These are phyloP conservation scores for Boletus speciosus DNA, from an alignment of 768 basidiomycete species.

Conservation along the genomic window DNA sequence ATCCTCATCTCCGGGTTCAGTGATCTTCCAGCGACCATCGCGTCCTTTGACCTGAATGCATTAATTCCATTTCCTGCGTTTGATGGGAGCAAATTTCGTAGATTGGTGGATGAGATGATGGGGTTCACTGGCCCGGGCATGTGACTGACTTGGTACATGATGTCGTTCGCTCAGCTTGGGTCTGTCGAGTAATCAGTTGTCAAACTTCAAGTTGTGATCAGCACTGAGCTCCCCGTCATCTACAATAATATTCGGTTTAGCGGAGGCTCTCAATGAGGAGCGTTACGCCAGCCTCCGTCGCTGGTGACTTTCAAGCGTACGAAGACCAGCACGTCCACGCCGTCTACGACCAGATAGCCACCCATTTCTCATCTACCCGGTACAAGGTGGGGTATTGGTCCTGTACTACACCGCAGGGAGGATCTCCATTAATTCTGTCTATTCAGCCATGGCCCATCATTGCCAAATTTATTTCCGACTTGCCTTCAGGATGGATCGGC, in stretches of 20 bases:
- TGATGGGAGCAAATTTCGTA: conserved; percentile 62
- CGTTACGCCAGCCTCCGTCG: conserved; percentile 41
- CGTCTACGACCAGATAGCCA: conserved; percentile 81
- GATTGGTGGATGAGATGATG: conserved; percentile 74
- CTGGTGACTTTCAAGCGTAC: conserved; percentile 53
- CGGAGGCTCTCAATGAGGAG: conserved; percentile 15
- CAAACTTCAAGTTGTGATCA: background rate
- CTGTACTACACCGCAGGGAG: background rate
- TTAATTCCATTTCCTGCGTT: conserved; percentile 63
- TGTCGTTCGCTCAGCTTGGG: conserved; percentile 1
- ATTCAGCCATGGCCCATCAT: conserved; percentile 88
- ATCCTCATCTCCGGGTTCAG: conserved; percentile 33
- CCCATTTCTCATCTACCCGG: conserved; percentile 84
- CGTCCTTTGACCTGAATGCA: conserved; percentile 40
- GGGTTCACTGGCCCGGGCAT: conserved; percentile 45
- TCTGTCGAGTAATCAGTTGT: background rate
- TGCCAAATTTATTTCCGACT: conserved; percentile 61
- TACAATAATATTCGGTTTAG: background rate
- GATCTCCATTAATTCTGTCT: background rate
- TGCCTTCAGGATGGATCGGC: conserved; percentile 79
- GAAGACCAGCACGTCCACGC: conserved; percentile 76
- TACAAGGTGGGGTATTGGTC: conserved; percentile 59
- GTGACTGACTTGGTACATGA: conserved; percentile 17
- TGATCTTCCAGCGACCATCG: conserved; percentile 53
- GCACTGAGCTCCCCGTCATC: background rate